Conservation (phyloP, 1,139 yeast genomes). For the Yarrowia galli region DNA sequence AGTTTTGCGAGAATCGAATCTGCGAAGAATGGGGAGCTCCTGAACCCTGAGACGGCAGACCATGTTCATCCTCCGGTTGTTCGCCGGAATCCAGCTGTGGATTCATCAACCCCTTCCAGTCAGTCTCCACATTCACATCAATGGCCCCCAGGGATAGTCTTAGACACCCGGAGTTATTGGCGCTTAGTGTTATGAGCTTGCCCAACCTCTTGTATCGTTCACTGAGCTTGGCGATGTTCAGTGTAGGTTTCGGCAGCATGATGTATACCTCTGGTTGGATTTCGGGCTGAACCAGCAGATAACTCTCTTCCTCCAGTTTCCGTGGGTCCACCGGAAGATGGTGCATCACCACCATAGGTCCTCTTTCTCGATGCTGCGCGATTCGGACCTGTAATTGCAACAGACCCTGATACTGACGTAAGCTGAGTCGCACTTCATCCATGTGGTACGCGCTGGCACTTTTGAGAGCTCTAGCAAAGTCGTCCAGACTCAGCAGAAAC, state of each 20-base stretch:
- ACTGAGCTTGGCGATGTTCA: slow-evolving; percentile 27
- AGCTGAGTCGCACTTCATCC: slow-evolving; percentile 13
- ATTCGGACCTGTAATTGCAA: slow-evolving; percentile 2
- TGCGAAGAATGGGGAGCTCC: slow-evolving; percentile 8
- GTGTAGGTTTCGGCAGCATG: slow-evolving; percentile 22
- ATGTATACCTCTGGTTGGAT: slow-evolving; percentile 25
- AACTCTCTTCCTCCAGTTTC: slow-evolving; percentile 1
- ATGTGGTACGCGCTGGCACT: slow-evolving; percentile 25
- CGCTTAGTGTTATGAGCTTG: neutral
- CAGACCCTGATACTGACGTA: slow-evolving; percentile 16
- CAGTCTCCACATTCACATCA: slow-evolving; percentile 20
- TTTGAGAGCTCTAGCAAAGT: slow-evolving; percentile 18
- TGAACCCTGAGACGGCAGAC: slow-evolving; percentile 2
- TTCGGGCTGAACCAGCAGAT: slow-evolving; percentile 9
- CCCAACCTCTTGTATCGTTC: slow-evolving; percentile 28
- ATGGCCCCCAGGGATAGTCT: neutral
- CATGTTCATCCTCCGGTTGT: neutral
- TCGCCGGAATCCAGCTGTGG: slow-evolving; percentile 11
- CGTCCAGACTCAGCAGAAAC: slow-evolving; percentile 31
- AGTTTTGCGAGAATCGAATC: slow-evolving; percentile 6
- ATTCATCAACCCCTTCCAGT: slow-evolving; percentile 23
- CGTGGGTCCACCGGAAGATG: slow-evolving; percentile 21
- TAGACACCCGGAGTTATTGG: slow-evolving; percentile 11
- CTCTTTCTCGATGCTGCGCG: slow-evolving; percentile 6
- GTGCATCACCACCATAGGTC: slow-evolving; percentile 5